Conservation (phyloP, 2,329 filamentous ascomycete genomes). For the Aspergillus terreus region DNA sequence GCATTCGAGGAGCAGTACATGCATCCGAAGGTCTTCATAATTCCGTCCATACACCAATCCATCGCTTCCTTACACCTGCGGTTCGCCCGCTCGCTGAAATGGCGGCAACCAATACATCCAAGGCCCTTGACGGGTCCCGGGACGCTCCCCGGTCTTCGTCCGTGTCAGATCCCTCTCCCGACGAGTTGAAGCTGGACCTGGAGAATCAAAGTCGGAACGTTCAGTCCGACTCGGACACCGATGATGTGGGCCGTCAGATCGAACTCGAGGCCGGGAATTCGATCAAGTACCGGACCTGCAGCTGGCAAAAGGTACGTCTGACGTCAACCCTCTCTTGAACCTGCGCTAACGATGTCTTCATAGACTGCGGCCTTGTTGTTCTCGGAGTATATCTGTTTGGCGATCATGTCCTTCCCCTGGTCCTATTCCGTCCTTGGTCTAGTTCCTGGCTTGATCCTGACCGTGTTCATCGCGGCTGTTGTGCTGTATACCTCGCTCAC, state of each 20-base stretch:
- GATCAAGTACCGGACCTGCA: conserved; percentile 90
- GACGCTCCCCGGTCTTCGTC: conserved; percentile 17
- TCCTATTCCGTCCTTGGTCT: conserved; percentile 85
- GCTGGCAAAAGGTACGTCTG: conserved; percentile 72
- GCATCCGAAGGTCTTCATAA: conserved; percentile 27
- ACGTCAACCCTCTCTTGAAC: conserved; percentile 12
- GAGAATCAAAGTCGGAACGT: conserved; percentile 23
- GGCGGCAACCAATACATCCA: conserved; percentile 28
- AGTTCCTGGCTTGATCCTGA: conserved; percentile 81
- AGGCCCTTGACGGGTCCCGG: conserved; percentile 11
- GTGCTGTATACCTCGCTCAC: conserved; percentile 80
- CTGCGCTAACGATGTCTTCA: neutral
- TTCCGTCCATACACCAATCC: conserved; percentile 21
- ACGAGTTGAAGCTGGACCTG: conserved; percentile 28
- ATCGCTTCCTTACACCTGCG: conserved; percentile 31
- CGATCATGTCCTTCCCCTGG: conserved; percentile 94
- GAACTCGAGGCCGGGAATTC: conserved; percentile 71
- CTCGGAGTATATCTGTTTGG: conserved; percentile 90
- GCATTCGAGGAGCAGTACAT: conserved; percentile 26
- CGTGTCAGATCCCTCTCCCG: conserved; percentile 19
- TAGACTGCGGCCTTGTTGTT: conserved; percentile 85
- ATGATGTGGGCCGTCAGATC: conserved; percentile 63
- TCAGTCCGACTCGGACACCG: conserved; percentile 37
- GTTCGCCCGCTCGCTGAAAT: conserved; percentile 37
- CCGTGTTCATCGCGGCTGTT: conserved; percentile 68